Base-by-base conservation (phyloP, 768 basidiomycete genomes). In the Leccinellum rugosiceps region DNA sequence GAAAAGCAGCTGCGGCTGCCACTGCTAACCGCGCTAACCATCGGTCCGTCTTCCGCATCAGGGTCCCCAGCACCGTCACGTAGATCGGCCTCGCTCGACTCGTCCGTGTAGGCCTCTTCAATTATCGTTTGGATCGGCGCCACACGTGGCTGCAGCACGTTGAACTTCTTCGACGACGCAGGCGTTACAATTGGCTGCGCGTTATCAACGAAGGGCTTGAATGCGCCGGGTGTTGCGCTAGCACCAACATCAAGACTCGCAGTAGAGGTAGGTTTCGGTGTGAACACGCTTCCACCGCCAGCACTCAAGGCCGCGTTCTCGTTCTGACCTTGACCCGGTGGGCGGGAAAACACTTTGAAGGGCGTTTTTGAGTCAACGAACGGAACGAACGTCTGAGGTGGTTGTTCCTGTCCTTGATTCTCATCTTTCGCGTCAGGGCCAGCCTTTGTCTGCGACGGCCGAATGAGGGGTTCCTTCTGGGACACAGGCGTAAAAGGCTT, bases 301-400 rank as follows among this genome's bases (percentile, higher is more conserved):
- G 61, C 26, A 61, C 65, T 52, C 19, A 57, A 48, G 26, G 58
- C 52, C 6, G 71, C 71, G 59, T 71, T 77, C 57, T 80, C 79
- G 25, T 70, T 67, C 47, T 79, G 75, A 43, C 78, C 77, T 47
- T 67, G 68, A 34, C 58, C 60, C 0, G 85, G 72, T n/a, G 79
- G 89, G 15, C 86, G 81, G 57, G 83, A 88, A 71, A 92, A 92
- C 19, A 92, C 89, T 60, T 74, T 87, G 65, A 77, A 76, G 11
- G 78, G 77, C 14, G 74, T 67, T 52, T 76, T 68, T 7, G 73
- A 61, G 50, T 80, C 77, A 7, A 68, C 67, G 53, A 78, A 75
- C 3, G 79, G 75, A 26, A 69, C 68, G 53, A 78, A 77, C 76
- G 77, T 77, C 35, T 74, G 73, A 44, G 68, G 45, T 17, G 62